Evolutionary conservation across 495 filamentous ascomycete species (phyloP), one percentile per base, ranked within the genome.

Genomic region (Terfezia claveryi): DNA sequence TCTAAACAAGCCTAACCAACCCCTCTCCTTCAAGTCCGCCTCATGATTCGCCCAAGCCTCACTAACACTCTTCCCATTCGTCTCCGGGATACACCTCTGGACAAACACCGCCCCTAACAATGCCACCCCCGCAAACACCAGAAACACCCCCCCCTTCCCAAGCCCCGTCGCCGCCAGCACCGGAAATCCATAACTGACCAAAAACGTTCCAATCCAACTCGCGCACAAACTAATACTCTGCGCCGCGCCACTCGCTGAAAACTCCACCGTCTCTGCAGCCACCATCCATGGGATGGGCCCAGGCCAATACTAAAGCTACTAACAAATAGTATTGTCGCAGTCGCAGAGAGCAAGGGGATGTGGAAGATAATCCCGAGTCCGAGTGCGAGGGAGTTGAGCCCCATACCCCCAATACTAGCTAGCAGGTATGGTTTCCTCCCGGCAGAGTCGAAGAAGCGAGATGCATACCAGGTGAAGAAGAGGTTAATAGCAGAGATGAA

Each of bases 221-320:
- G 85, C 82, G 0, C 80, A 83, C 37, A 96, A 67, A 0, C 81
- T 85, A 71, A 83, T 85, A 37, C 77, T 81, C 67, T 98, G 91
- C 5, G 84, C 80, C 0, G 88, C 85, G 0, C 87, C 89, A 0
- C 94, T 86, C 0, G 89, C 88, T 60, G 89, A 83, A 3, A 83
- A 79, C 0, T 80, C 83, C 5, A 95, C 92, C 3, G 94, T 76
- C 68, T 94, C 88, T 2, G 81, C 82, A 0, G 87, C 80, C 37
- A 98, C 74, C 61, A 95, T 89, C 70, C 96, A 98, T 0, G 91
- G 91, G 2, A 98, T 80, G 0, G 92, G 0, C 91, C 91, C 0
- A 98, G 72, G 1, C 91, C 91, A n/a, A 93, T 72, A 3, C 83
- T 89, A 59, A 96, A 98, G 61, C 80, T 81, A 16, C 80, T 75